phyloP scores from a whole-genome alignment of 2,329 filamentous ascomycete genomes.

The Xylariaceae sp. region DNA sequence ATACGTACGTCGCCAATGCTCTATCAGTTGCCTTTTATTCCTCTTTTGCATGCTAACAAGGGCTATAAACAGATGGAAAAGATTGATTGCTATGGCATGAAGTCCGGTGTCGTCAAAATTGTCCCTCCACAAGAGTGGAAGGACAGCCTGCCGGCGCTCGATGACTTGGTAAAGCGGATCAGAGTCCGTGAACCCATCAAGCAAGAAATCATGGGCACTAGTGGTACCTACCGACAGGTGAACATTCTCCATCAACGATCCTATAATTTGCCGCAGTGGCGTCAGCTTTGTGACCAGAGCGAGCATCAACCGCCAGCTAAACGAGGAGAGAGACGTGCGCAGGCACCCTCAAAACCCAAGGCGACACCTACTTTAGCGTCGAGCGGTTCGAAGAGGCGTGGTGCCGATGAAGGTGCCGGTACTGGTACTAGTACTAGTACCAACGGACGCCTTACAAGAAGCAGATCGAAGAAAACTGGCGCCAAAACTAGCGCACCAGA shows the following conservation, averaged over 20 bases:
- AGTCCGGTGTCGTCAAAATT: constrained; percentile 93
- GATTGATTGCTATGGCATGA: constrained; percentile 93
- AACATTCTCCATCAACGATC: constrained; percentile 95
- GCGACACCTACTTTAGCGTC: constrained; percentile 32
- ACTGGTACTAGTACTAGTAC: not conserved
- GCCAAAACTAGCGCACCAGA: constrained; percentile 37
- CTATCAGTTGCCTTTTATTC: not conserved
- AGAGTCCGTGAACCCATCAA: constrained; percentile 95
- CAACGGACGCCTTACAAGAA: constrained; percentile 35
- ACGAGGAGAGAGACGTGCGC: constrained; percentile 72
- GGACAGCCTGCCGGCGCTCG: constrained; percentile 68
- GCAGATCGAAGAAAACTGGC: constrained; percentile 35
- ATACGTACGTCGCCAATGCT: constrained; percentile 57
- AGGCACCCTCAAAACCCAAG: constrained; percentile 48
- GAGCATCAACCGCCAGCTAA: constrained; percentile 92
- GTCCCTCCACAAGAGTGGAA: constrained; percentile 93
- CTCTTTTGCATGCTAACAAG: constrained; percentile 26
- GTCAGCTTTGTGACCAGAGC: constrained; percentile 84
- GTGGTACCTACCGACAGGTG: constrained; percentile 92
- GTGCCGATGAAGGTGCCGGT: constrained; percentile 36
- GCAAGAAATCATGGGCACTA: constrained; percentile 94
- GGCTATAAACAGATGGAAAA: constrained; percentile 59
- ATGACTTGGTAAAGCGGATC: constrained; percentile 85
- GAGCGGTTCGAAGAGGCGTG: constrained; percentile 37
- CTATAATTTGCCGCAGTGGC: constrained; percentile 97